Conservation (phyloP, 805 yeast genomes). For the Yarrowia deformans region DNA sequence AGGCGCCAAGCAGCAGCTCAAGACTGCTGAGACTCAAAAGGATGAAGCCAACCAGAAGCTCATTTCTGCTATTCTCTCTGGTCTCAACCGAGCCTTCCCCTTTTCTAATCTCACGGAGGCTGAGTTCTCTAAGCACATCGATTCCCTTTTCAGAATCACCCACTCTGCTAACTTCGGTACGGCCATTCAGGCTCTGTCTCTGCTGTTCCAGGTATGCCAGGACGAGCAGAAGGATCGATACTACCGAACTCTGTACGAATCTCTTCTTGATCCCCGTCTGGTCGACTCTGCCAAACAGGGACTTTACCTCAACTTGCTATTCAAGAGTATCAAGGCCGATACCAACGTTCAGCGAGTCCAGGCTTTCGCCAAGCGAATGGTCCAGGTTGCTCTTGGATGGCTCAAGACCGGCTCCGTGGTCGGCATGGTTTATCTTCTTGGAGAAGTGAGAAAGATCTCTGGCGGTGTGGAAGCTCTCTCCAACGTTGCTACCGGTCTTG, state of each 20-base stretch:
- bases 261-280: slow-evolving; percentile 82
- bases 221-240: slow-evolving; percentile 61
- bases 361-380: slow-evolving; percentile 89
- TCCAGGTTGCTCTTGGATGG: slow-evolving; percentile 88
- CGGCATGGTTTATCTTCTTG: slow-evolving; percentile 78
- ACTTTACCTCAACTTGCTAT: slow-evolving; percentile 84
- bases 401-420: slow-evolving; percentile 84
- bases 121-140: slow-evolving; percentile 73
- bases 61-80: slow-evolving; percentile 90
- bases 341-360: slow-evolving; percentile 65
- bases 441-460: slow-evolving; percentile 63
- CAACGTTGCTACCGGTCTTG: slow-evolving; percentile 61
- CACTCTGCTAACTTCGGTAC: slow-evolving; percentile 95
- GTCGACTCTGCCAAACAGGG: slow-evolving; percentile 91
- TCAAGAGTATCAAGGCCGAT: slow-evolving; percentile 82
- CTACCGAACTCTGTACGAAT: slow-evolving; percentile 88
- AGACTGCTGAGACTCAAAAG: slow-evolving; percentile 48
- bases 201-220: slow-evolving; percentile 79
- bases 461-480: slow-evolving; percentile 55
- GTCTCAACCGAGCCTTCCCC: slow-evolving; percentile 95
- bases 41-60: slow-evolving; percentile 84
- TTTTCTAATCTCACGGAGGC: slow-evolving; percentile 76
- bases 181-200: slow-evolving; percentile 86
- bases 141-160: slow-evolving; percentile 85
- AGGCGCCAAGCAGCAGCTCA: slow-evolving; percentile 53